phyloP scores from a whole-genome alignment of 129 eudicot species.

The Flaveria robusta region DNA sequence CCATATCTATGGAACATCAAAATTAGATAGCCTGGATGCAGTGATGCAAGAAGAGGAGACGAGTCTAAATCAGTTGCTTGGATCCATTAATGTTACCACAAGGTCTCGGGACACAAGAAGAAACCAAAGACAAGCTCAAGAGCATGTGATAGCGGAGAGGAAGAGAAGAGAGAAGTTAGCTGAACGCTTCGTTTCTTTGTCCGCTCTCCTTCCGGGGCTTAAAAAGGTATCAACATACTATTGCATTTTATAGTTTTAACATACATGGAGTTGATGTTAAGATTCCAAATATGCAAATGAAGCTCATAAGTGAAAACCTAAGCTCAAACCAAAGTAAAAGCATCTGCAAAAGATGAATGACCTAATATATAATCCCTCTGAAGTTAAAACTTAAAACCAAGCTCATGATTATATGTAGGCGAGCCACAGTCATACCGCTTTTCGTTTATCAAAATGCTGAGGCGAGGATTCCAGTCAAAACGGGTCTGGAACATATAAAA shows the following conservation, averaged over 20 bases:
- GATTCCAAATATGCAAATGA: background rate
- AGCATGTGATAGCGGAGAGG: slow-evolving; percentile 30
- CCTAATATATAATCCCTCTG: too few species aligned
- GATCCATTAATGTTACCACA: slow-evolving; percentile 7
- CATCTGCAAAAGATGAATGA: too few species aligned
- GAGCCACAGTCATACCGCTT: too few species aligned
- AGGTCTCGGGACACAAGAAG: slow-evolving; percentile 25
- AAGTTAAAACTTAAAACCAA: too few species aligned
- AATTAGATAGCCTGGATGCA: background rate
- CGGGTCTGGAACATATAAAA: too few species aligned
- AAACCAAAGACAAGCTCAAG: slow-evolving; percentile 35
- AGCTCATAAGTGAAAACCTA: background rate
- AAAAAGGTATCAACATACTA: slow-evolving; percentile 23
- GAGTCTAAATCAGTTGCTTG: slow-evolving; percentile 18
- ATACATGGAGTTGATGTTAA: background rate
- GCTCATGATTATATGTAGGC: too few species aligned
- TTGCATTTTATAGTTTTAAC: background rate
- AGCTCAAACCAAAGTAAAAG: background rate
- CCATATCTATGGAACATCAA: slow-evolving; percentile 14
- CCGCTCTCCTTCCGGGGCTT: slow-evolving; percentile 24
- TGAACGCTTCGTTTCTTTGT: slow-evolving; percentile 32
- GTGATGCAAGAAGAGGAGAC: slow-evolving; percentile 11
- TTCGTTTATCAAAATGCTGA: too few species aligned
- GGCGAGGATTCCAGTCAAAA: too few species aligned
- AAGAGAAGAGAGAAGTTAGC: slow-evolving; percentile 33